Base-by-base conservation (phyloP, 2,329 filamentous ascomycete genomes). In the Microcera coccophila region DNA sequence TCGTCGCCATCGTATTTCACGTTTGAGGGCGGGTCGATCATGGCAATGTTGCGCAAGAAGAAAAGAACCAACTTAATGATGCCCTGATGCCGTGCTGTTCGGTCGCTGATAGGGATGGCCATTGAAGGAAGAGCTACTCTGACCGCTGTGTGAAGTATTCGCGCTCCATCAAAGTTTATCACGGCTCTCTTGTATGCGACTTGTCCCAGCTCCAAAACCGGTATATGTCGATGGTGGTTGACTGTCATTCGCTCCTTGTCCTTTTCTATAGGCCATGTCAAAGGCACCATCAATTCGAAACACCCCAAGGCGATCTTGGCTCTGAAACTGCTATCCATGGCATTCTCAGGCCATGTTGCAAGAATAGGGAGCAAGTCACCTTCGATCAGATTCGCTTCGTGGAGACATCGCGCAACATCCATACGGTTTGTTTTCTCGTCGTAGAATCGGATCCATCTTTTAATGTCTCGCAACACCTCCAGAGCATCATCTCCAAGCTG, bases 381-480 rank as follows among this genome's bases (percentile, higher is more conserved):
- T 60, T 85, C 85, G 43, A 97, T 80, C n/a, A 98, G 68, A 60
- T 96, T 96, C 34, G 90, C 86, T 65, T 97, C 90, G 60, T 89
- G 84, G 54, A 97, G 75, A 64, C 90, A 96, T 68, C 93, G 79
- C 48, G 91, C 90, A 46, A 98, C 93, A 62, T 98, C 93, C 75
- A 95, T 85, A 53, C 91, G 85, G 62, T 95, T 94, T 52, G 85
- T 82, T 64, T 94, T 94, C 62, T 95, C 87, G 65, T 96, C 90
- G 73, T 93, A 93, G 50, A 95, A 81, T 55, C 89, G 90, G 54
- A 98, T 78, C 93, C 93, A 98, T 79, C 85, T 85, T 62, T 93
- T 91, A 41, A 98, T 76, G 68, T 98, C 93, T 49, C 91, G 90
- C 44, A 98, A 74, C 60, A 90, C 93, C 44, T 93, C 87, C 47